A percentile compares a stretch with the other conserved stretches of the same genome.
Conservation (phyloP, 306 rosid genomes). For the Coriaria nepalensis region DNA sequence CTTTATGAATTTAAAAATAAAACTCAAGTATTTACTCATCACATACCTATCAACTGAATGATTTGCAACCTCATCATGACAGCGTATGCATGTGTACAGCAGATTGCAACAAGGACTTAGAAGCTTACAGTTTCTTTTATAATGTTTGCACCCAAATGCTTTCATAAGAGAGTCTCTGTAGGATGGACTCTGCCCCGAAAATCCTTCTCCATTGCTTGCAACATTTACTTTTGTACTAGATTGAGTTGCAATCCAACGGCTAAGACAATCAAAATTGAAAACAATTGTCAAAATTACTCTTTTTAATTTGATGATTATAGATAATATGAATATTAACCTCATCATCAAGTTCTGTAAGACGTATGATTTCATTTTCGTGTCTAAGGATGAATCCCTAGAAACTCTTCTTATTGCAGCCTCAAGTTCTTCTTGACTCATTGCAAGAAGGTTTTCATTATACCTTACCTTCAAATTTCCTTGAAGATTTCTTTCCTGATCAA, state of each 20-base stretch:
- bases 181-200: slow-evolving; percentile 62
- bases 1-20: too few species aligned
- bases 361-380: slow-evolving; percentile 45
- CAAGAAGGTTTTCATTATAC: slow-evolving; percentile 38
- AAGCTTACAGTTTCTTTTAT: slow-evolving; percentile 85
- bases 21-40: neutral
- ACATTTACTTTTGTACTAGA: slow-evolving; percentile 28
- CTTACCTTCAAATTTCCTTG: slow-evolving; percentile 22
- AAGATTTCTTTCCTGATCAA: slow-evolving; percentile 9
- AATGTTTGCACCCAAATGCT: slow-evolving; percentile 78
- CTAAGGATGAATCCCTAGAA: slow-evolving; percentile 59
- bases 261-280: slow-evolving; percentile 25
- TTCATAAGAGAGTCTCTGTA: slow-evolving; percentile 46
- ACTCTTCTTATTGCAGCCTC: slow-evolving; percentile 64
- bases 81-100: slow-evolving; percentile 66
- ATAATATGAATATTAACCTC: slow-evolving; percentile 43
- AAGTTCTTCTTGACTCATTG: slow-evolving; percentile 65
- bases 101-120: slow-evolving; percentile 76
- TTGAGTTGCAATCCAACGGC: slow-evolving; percentile 75
- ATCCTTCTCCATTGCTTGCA: slow-evolving; percentile 35
- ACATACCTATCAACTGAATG: slow-evolving; percentile 63
- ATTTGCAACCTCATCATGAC: slow-evolving; percentile 71
- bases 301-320: neutral
- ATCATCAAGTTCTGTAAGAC: slow-evolving; percentile 66
- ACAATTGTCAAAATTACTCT: neutral